Percentiles rank a stretch among this genome's conserved stretches.
Evolutionary conservation across 2,329 filamentous ascomycete genomes (phyloP).

Genomic region (Alternaria sp.): DNA sequence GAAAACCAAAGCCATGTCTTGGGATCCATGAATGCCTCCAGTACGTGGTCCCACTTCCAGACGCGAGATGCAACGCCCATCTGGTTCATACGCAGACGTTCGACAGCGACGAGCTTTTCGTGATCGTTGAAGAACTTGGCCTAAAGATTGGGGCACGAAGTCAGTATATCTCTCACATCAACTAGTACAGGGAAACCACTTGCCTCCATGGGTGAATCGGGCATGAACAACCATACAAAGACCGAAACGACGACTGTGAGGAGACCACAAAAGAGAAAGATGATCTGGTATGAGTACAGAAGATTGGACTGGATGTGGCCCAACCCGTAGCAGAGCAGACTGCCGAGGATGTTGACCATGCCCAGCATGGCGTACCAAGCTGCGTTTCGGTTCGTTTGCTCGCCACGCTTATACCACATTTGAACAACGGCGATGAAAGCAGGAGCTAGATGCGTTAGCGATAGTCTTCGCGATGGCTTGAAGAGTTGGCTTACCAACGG

Average conservation of each 20-base stretch:
- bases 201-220: slow-evolving; percentile 65
- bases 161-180: not conserved
- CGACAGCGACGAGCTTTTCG: slow-evolving; percentile 65
- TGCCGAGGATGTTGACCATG: slow-evolving; percentile 62
- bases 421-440: slow-evolving; percentile 35
- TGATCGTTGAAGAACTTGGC: slow-evolving; percentile 63
- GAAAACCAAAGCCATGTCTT: slow-evolving; percentile 67
- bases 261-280: slow-evolving; percentile 46
- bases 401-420: slow-evolving; percentile 67
- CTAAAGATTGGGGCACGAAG: not conserved
- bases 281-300: slow-evolving; percentile 47
- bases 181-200: not conserved
- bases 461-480: not conserved
- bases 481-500: slow-evolving; percentile 44
- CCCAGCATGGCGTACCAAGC: slow-evolving; percentile 69
- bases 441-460: slow-evolving; percentile 26
- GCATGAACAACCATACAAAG: slow-evolving; percentile 62
- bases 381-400: slow-evolving; percentile 64
- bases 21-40: slow-evolving; percentile 61
- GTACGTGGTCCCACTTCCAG: slow-evolving; percentile 61
- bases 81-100: slow-evolving; percentile 56
- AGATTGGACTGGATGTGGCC: slow-evolving; percentile 61
- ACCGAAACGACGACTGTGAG: slow-evolving; percentile 60
- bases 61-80: slow-evolving; percentile 51
- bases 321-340: slow-evolving; percentile 64